Conservation (phyloP, 164 flowering plant species). For the Cinnamomum micranthum region DNA sequence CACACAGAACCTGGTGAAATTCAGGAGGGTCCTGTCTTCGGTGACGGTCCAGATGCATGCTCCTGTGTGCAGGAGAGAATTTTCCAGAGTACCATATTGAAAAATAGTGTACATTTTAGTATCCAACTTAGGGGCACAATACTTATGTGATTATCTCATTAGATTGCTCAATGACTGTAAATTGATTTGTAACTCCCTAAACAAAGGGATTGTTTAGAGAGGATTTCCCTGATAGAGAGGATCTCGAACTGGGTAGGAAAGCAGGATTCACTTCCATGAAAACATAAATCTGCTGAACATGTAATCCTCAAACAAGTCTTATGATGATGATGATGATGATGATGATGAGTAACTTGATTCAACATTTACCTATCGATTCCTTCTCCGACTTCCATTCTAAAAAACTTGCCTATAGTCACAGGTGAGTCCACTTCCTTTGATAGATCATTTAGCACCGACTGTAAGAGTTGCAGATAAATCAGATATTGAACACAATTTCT, state of each 20-base stretch:
- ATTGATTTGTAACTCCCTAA: background rate
- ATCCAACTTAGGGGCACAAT: no score
- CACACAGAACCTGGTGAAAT: no score
- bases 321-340: background rate
- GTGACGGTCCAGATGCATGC: no score
- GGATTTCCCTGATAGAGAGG: background rate
- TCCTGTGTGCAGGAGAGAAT: no score
- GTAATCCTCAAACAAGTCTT: background rate
- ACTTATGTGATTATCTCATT: no score
- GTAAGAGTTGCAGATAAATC: conserved; percentile 19
- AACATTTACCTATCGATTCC: conserved; percentile 61
- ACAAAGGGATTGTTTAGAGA: no score
- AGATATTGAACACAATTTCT: conserved; percentile 3
- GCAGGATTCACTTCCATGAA: no score
- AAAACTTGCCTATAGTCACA: conserved; percentile 67
- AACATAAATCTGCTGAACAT: background rate
- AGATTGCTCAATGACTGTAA: background rate
- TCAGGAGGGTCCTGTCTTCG: no score
- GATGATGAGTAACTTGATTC: background rate
- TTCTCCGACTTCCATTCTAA: conserved; percentile 94
- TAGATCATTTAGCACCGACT: conserved; percentile 61
- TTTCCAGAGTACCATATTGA: no score
- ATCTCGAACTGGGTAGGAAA: background rate
- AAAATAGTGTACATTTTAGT: no score
- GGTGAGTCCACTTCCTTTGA: conserved; percentile 83